phyloP scores from a whole-genome alignment of 1,139 yeast species.

The Candida sojae region DNA sequence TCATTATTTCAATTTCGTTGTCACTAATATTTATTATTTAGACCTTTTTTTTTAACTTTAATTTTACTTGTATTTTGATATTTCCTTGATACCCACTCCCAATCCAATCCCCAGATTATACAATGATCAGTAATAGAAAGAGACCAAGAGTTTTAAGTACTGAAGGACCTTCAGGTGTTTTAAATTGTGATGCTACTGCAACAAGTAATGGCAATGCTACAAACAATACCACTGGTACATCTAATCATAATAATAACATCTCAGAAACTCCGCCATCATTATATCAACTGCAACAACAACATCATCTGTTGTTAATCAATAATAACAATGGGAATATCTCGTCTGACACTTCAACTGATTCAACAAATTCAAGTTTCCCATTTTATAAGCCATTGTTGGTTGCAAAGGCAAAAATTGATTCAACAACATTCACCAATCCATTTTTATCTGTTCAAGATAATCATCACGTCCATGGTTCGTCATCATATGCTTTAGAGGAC shows the following conservation, averaged over 20 bases:
- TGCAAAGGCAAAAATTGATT: constrained; percentile 5
- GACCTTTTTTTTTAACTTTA: not conserved
- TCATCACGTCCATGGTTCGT: constrained; percentile 4
- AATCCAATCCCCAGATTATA: not conserved
- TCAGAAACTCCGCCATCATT: constrained; percentile 6
- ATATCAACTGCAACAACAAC: constrained; percentile 5
- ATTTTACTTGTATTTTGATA: not conserved
- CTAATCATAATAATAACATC: constrained; percentile 1
- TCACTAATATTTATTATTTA: not conserved
- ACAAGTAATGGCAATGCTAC: constrained; percentile 6
- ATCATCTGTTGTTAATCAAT: constrained; percentile 1
- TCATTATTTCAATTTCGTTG: not conserved
- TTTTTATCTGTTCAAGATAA: constrained; percentile 12
- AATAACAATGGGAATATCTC: not conserved
- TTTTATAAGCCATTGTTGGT: constrained; percentile 4
- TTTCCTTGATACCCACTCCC: not conserved
- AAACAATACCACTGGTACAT: constrained; percentile 4
- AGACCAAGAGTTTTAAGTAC: constrained; percentile 45
- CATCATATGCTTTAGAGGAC: constrained; percentile 1
- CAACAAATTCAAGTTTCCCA: constrained; percentile 4
- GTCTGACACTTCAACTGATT: constrained; percentile 6
- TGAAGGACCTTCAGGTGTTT: constrained; percentile 26
- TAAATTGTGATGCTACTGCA: constrained; percentile 24
- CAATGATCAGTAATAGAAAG: constrained; percentile 39
- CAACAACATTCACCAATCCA: constrained; percentile 10